Evolutionary conservation across 2,329 filamentous ascomycete genomes (phyloP).

Genomic region (Pseudonectria foliicola): DNA sequence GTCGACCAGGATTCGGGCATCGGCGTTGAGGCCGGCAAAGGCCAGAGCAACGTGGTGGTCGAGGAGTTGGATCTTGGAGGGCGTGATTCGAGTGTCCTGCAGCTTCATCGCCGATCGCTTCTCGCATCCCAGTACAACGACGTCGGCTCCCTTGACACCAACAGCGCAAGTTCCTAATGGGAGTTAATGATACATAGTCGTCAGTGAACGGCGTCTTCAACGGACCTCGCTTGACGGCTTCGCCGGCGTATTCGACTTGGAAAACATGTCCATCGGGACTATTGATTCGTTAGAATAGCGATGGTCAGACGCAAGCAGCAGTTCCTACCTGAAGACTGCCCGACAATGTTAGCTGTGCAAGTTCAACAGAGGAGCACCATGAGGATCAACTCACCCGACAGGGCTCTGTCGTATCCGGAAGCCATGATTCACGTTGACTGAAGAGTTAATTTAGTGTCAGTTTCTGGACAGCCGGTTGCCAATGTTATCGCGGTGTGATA

Average conservation of each 20-base stretch:
- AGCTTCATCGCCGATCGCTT: conserved; percentile 99
- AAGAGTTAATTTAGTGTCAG: conserved; percentile 1
- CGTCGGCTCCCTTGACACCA: conserved; percentile 88
- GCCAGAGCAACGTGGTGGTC: conserved; percentile 95
- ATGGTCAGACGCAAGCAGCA: conserved; percentile 2
- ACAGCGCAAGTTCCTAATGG: conserved; percentile 85
- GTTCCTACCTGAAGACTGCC: conserved; percentile 73
- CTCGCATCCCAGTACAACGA: conserved; percentile 95
- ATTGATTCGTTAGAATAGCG: conserved; percentile 35
- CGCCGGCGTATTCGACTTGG: conserved; percentile 98
- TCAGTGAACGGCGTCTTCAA: conserved; percentile 9
- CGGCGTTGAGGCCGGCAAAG: conserved; percentile 94
- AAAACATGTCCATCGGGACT: conserved; percentile 99
- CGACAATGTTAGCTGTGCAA: conserved; percentile 38
- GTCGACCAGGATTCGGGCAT: conserved; percentile 96
- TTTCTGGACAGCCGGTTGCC: neutral
- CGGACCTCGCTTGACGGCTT: conserved; percentile 95
- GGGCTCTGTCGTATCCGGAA: conserved; percentile 97
- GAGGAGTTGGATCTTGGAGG: conserved; percentile 94
- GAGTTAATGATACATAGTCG: conserved; percentile 10
- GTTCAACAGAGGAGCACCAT: conserved; percentile 16
- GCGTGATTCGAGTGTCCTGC: conserved; percentile 97
- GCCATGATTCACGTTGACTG: conserved; percentile 49
- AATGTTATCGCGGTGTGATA: conserved; percentile 3
- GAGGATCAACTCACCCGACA: conserved; percentile 69